Evolutionary conservation across 2,329 filamentous ascomycete genomes (phyloP), one percentile per base, ranked within the genome.

Genomic region (Aspergillus sp.): DNA sequence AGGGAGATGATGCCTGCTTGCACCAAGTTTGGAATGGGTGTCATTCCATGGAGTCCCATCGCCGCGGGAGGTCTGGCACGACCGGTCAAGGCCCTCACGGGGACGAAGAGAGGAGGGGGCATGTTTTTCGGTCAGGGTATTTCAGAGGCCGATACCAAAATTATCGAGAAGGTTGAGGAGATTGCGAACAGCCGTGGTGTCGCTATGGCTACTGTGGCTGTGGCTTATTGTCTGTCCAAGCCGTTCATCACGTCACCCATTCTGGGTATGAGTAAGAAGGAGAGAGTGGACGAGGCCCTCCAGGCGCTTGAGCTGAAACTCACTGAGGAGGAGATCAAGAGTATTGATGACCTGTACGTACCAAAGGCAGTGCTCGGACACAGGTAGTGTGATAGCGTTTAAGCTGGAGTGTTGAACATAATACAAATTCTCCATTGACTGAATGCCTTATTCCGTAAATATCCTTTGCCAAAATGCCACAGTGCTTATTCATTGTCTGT

Each of bases 141-240:
- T 26, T 52, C 49, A 5, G 54, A 58, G 1, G 28, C 40, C 26
- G 61, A 69, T 40, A 58, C 55, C 32, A 70, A 72, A 26, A 65
- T 65, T 2, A 76, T 78, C 43, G 60, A 71, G 51, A 63, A 68
- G 62, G 75, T 75, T 40, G 70, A 79, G 55, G 73, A 81, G 54
- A 58, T 83, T 19, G 78, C 80, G 0, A 67, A 69, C 47, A 74
- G 76, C 56, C 69, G 70, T 42, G 72, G 68, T 5, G 73, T 76
- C 61, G 77, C 73, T 44, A 84, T 85, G 74, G 75, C 77, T 27
- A 75, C 80, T 34, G 77, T 86, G 11, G 73, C 78, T 0, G 69
- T 82, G 44, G 79, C 79, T 2, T 86, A 82, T 82, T 71, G 74
- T 27, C 34, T 58, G 40, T 58, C 53, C 9, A 62, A 61, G 48